Conservation (phyloP, 305 asterid species). For the Fraxinus latifolia region DNA sequence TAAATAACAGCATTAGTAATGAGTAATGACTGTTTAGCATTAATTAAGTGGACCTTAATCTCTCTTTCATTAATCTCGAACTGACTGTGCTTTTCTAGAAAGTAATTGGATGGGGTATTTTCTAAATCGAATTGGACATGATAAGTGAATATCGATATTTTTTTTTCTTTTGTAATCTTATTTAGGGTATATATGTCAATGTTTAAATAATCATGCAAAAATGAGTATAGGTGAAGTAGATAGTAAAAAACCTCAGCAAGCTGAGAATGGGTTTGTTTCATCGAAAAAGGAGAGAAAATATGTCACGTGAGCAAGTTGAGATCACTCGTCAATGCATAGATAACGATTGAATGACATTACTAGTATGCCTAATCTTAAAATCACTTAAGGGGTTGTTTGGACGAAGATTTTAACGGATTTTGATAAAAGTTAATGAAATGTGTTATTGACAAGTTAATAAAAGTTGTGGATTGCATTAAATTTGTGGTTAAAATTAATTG, state of each 20-base stretch:
- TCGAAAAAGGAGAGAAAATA: not conserved
- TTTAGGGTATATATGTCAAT: no score
- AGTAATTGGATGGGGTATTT: not conserved
- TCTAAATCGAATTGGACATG: not conserved
- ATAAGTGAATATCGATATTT: not conserved
- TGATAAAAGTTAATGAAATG: no score
- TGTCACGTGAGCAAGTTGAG: not conserved
- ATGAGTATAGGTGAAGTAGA: no score
- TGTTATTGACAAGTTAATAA: no score
- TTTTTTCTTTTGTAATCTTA: not conserved
- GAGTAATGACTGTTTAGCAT: constrained; percentile 22
- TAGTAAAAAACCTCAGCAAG: no score
- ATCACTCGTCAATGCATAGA: not conserved
- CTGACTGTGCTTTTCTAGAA: not conserved
- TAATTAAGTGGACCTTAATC: constrained; percentile 23
- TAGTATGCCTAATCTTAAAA: no score
- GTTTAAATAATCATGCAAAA: no score
- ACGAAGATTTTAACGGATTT: not conserved
- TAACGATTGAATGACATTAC: not conserved
- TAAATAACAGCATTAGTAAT: constrained; percentile 25
- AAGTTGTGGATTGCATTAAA: no score
- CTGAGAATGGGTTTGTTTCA: not conserved
- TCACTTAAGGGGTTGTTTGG: not conserved
- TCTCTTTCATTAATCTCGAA: not conserved
- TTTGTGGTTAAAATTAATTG: no score